phyloP scores from a whole-genome alignment of 139 green algal species.

The Coccomyxa sp. region DNA sequence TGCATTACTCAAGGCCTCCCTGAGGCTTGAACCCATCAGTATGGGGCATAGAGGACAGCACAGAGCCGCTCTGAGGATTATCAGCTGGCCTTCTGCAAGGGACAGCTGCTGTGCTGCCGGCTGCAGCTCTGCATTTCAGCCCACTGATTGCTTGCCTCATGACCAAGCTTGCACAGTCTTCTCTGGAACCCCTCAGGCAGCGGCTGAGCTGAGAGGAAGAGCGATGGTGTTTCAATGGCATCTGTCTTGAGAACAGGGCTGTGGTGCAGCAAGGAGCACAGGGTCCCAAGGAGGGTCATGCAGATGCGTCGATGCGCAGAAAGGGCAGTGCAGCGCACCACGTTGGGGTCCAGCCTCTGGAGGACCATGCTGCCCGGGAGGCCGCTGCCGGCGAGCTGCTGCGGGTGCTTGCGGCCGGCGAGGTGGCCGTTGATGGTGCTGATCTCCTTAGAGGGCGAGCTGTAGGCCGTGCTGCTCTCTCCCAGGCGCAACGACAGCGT shows the following conservation, averaged over 20 bases:
- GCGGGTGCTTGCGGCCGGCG: neutral
- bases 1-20: neutral
- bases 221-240: too few relatives aligned
- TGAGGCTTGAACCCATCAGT: neutral
- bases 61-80: too few relatives aligned
- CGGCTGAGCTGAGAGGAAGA: too few relatives aligned
- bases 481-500: neutral
- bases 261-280: too few relatives aligned
- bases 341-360: neutral
- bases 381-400: neutral
- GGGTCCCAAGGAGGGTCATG: neutral
- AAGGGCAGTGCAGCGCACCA: neutral
- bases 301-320: neutral
- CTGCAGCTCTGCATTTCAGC: too few relatives aligned
- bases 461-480: slow-evolving; percentile 6
- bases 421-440: slow-evolving; percentile 14
- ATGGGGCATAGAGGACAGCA: neutral
- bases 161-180: too few relatives aligned
- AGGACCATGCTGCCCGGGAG: neutral
- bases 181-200: too few relatives aligned
- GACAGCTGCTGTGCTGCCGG: too few relatives aligned
- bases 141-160: too few relatives aligned
- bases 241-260: too few relatives aligned
- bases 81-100: too few relatives aligned
- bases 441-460: slow-evolving; percentile 18